Evolutionary conservation across 345 rosid species (phyloP), one percentile per base, ranked within the genome.

Genomic region (Carallia brachiata): DNA sequence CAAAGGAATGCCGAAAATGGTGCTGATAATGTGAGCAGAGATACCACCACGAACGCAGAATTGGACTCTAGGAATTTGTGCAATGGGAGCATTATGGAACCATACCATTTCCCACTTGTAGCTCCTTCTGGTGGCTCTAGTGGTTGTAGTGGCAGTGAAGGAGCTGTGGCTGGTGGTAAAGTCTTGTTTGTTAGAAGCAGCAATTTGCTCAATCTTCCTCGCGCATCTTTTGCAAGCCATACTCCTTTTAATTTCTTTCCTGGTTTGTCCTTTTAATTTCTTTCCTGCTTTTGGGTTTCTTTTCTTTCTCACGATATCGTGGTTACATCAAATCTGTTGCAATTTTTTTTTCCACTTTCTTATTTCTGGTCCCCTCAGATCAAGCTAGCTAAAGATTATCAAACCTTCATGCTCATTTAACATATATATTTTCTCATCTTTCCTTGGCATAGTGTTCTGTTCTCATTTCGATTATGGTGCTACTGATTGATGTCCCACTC

Each of bases 201-300:
- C 77, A 65, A 53, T 39, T 60, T 57, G 18, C 50, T 69, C 32
- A 36, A 57, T 60, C 28, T 55, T 50, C 63, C 60, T 17, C 65
- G 36, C 34, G 75, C 69, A 62, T 12, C n/a, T 74, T 53, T 50
- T 36, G 69, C 56, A 67, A 75, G 55, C 6, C 70, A 63, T 64
- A 62, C 70, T 63, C 56, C 75, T 52, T 71, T 71, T 6, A 71
- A 56, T 83, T 74, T 79, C 62, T 68, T 76, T 79, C 53, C 80
- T 56, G 83, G 81, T 79, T 66, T 73, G 75, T 75, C 70, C 23
- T 57, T 54, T 67, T 59, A 48, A 36, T 52, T 4, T 70, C 62
- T 36, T 63, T 37, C 39, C 9, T 65, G 50, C 76, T 37, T 70
- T 56, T 56, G 32, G 57, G 61, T 66, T 69, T 59, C 58, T 67